A percentile compares a stretch with the other conserved stretches of the same genome.
Conservation (phyloP, 192 early-diverging fungal species). For the Rhizophlyctis rosea region DNA sequence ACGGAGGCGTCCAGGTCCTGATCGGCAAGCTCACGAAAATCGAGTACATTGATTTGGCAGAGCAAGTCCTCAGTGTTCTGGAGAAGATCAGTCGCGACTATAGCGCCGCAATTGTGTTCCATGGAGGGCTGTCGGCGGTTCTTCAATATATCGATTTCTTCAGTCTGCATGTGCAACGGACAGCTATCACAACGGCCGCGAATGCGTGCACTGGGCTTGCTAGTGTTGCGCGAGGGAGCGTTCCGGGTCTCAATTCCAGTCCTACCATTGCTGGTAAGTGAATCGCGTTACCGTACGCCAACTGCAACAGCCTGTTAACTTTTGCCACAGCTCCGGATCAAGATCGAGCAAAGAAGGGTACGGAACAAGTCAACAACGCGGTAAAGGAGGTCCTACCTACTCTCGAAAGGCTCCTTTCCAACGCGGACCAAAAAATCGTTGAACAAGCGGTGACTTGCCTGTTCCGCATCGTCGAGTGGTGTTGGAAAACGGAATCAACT, state of each 20-base stretch:
- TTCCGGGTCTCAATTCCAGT: slow-evolving; percentile 12
- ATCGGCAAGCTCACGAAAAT: slow-evolving; percentile 77
- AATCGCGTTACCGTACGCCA: neutral
- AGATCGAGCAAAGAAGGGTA: too few relatives aligned
- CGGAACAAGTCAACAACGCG: slow-evolving; percentile 6
- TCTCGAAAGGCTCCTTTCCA: slow-evolving; percentile 64
- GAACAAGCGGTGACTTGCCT: slow-evolving; percentile 66
- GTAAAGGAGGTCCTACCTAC: slow-evolving; percentile 62
- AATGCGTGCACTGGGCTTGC: slow-evolving; percentile 41
- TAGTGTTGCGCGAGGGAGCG: slow-evolving; percentile 11
- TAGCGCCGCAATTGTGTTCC: slow-evolving; percentile 62
- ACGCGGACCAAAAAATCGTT: slow-evolving; percentile 71
- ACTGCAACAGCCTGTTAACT: too few relatives aligned
- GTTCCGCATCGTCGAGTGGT: slow-evolving; percentile 63
- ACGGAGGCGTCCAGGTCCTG: slow-evolving; percentile 67
- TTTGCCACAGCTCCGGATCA: too few relatives aligned
- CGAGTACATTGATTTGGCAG: slow-evolving; percentile 91
- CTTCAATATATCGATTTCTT: slow-evolving; percentile 91
- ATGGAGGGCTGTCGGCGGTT: slow-evolving; percentile 70
- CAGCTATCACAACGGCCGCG: slow-evolving; percentile 65
- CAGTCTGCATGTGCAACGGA: slow-evolving; percentile 76
- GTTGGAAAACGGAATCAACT: slow-evolving; percentile 44
- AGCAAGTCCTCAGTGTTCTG: slow-evolving; percentile 77
- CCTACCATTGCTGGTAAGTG: neutral
- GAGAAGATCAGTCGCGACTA: slow-evolving; percentile 75